Evolutionary conservation across 345 rosid species (phyloP).

Genomic region (Pistacia integerrima): DNA sequence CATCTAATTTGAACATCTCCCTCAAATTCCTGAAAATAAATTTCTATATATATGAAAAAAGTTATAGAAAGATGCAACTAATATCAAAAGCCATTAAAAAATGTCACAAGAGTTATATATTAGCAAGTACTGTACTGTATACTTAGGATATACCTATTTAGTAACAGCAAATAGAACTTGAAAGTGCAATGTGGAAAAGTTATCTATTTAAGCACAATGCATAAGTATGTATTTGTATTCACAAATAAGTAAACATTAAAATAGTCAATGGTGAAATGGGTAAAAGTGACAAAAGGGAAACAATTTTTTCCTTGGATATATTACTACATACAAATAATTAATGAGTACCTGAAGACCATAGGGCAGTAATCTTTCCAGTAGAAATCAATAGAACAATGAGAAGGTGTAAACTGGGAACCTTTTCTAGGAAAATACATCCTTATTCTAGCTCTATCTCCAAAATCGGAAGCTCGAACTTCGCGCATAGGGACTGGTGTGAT

Average conservation of each 20-base stretch:
- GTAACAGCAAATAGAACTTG: conserved; percentile 1
- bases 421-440: conserved; percentile 83
- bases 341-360: conserved; percentile 89
- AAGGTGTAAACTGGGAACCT: conserved; percentile 92
- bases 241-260: background rate
- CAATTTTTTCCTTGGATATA: background rate
- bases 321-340: conserved; percentile 1
- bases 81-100: background rate
- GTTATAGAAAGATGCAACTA: conserved; percentile 8
- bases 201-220: background rate
- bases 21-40: conserved; percentile 73
- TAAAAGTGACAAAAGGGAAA: background rate
- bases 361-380: conserved; percentile 98
- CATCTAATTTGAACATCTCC: conserved; percentile 96
- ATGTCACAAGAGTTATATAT: background rate
- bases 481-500: conserved; percentile 91
- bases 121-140: background rate
- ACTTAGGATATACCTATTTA: background rate
- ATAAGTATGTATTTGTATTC: background rate
- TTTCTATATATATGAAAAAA: conserved; percentile 1
- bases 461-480: conserved; percentile 87
- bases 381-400: conserved; percentile 82
- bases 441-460: conserved; percentile 92
- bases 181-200: no score
- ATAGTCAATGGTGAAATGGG: background rate